phyloP scores from a whole-genome alignment of 2,329 filamentous ascomycete genomes.

The Aaosphaeria arxii region DNA sequence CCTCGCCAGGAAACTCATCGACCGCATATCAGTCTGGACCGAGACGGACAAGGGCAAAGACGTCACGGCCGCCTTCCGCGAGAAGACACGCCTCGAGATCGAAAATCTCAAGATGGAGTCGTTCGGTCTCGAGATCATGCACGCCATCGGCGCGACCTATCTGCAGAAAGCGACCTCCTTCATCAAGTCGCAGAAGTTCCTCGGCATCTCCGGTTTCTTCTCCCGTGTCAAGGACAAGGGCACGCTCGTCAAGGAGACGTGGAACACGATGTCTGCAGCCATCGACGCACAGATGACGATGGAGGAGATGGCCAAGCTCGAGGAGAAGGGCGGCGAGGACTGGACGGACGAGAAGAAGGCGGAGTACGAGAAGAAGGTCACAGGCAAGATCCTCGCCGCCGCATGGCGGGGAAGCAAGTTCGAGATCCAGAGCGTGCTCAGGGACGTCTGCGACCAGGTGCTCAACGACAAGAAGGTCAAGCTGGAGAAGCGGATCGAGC shows the following conservation, averaged over 20 bases:
- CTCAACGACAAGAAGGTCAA: constrained; percentile 76
- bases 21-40: constrained; percentile 91
- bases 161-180: constrained; percentile 81
- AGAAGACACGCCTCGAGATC: constrained; percentile 90
- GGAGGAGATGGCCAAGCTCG: constrained; percentile 97
- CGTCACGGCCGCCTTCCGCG: constrained; percentile 84
- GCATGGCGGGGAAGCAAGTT: constrained; percentile 97
- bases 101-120: constrained; percentile 99
- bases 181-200: constrained; percentile 93
- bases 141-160: constrained; percentile 92
- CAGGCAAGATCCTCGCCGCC: constrained; percentile 94
- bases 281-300: constrained; percentile 98
- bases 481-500: constrained; percentile 81
- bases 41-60: constrained; percentile 89
- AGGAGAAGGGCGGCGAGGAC: constrained; percentile 91
- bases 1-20: constrained; percentile 78
- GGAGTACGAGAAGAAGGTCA: constrained; percentile 93
- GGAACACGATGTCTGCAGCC: constrained; percentile 94
- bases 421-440: constrained; percentile 92
- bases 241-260: constrained; percentile 94
- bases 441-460: constrained; percentile 90
- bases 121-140: constrained; percentile 92
- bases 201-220: constrained; percentile 95
- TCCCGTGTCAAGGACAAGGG: constrained; percentile 94
- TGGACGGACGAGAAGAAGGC: constrained; percentile 98